Percentiles rank a stretch among this genome's conserved stretches.
These are phyloP conservation scores for Daldinia decipiens DNA, from an alignment of 495 filamentous ascomycete genomes.

Conservation along the genomic window DNA sequence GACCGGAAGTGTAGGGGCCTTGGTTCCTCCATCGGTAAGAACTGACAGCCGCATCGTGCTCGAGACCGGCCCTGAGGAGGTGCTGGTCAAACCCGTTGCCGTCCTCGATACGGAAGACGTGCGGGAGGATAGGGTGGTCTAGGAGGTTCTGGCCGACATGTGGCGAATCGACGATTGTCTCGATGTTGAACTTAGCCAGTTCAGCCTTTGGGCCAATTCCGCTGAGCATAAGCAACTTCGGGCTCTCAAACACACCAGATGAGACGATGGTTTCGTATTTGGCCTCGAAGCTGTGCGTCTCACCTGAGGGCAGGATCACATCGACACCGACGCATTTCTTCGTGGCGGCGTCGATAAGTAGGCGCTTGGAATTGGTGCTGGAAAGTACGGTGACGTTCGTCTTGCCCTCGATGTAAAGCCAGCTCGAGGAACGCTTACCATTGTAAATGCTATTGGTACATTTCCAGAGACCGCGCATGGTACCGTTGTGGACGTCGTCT, in stretches of 20 bases:
- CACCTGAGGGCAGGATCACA: constrained; percentile 52
- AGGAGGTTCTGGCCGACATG: constrained; percentile 68
- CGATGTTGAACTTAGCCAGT: constrained; percentile 61
- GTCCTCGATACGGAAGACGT: constrained; percentile 66
- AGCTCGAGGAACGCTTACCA: constrained; percentile 64
- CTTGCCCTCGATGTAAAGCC: constrained; percentile 63
- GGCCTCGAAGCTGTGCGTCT: constrained; percentile 54
- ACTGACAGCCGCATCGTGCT: constrained; percentile 56
- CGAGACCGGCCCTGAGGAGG: constrained; percentile 61
- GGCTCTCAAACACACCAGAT: constrained; percentile 66
- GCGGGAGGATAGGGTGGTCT: constrained; percentile 65
- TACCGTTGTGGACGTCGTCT: constrained; percentile 67
- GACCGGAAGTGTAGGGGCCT: constrained; percentile 62
- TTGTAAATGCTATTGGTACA: constrained; percentile 68
- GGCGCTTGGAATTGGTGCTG: constrained; percentile 59
- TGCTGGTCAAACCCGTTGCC: constrained; percentile 64
- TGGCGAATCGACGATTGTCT: constrained; percentile 59
- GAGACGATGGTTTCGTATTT: constrained; percentile 67
- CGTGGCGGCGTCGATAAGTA: constrained; percentile 60
- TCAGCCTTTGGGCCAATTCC: constrained; percentile 66
- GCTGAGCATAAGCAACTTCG: constrained; percentile 70
- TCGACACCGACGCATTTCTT: constrained; percentile 51
- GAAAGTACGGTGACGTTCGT: constrained; percentile 65
- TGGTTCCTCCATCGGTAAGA: constrained; percentile 59
- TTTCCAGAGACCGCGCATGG: constrained; percentile 65